phyloP scores from a whole-genome alignment of 768 basidiomycete species.

The Tricholoma saponaceum region DNA sequence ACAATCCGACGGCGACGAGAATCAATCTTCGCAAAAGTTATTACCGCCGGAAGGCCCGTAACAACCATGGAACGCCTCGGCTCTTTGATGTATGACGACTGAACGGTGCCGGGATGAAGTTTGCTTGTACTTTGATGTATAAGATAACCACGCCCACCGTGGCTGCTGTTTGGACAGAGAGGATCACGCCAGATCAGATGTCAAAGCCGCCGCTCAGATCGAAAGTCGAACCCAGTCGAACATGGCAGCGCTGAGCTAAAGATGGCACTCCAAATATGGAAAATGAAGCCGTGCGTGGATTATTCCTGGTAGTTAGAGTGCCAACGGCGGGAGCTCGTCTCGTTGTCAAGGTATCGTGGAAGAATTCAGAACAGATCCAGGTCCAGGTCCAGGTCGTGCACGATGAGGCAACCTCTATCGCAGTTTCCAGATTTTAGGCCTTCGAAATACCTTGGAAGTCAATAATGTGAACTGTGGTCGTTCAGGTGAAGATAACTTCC shows the following conservation, averaged over 20 bases:
- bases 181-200: neutral
- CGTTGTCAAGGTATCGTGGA: neutral
- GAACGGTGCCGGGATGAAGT: neutral
- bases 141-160: neutral
- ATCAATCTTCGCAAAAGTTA: neutral
- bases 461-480: too few species aligned
- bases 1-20: neutral
- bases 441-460: neutral
- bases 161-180: neutral
- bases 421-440: too few species aligned
- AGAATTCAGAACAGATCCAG: neutral
- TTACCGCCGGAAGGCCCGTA: neutral
- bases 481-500: too few species aligned
- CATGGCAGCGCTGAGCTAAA: neutral
- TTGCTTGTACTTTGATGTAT: neutral
- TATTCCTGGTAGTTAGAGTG: neutral
- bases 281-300: neutral
- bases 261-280: neutral
- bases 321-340: neutral
- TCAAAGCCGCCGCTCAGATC: neutral
- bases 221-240: neutral
- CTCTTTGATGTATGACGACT: neutral
- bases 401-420: too few species aligned
- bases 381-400: too few species aligned
- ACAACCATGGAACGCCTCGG: neutral